These are phyloP conservation scores for Lentinus brumalis DNA, from an alignment of 768 basidiomycete species.

Conservation along the genomic window DNA sequence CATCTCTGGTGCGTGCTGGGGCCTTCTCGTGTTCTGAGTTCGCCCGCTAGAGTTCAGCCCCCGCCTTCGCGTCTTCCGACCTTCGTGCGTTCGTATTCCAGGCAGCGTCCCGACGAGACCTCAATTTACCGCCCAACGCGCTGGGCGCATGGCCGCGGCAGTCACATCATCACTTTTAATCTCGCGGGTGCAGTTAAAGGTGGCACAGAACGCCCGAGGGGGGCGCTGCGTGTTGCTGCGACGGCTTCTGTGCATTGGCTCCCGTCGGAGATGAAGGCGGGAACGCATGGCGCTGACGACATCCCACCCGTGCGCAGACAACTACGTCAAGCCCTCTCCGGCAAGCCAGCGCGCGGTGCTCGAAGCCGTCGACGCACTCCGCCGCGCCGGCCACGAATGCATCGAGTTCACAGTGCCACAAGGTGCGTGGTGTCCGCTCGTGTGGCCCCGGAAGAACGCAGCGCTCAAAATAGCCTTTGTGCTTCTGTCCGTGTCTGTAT, in stretches of 20 bases:
- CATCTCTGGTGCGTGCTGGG: constrained; percentile 21
- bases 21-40: not conserved
- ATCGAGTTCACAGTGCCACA: constrained; percentile 63
- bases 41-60: not conserved
- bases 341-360: constrained; percentile 73
- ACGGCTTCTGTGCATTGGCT: not conserved
- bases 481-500: not conserved
- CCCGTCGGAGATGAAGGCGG: not conserved
- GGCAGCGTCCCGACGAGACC: not conserved
- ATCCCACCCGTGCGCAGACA: constrained; percentile 42
- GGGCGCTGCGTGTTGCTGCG: not conserved
- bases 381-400: constrained; percentile 76
- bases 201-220: not conserved
- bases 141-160: not conserved
- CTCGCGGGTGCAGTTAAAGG: not conserved
- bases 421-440: constrained; percentile 37
- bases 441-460: not conserved
- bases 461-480: not conserved
- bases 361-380: constrained; percentile 68
- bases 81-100: not conserved
- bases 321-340: constrained; percentile 66
- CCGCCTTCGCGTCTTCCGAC: not conserved
- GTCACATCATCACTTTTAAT: not conserved
- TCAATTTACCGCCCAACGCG: not conserved
- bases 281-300: not conserved